Conservation (phyloP, 2,329 filamentous ascomycete genomes). For the Microdochium paspali region DNA sequence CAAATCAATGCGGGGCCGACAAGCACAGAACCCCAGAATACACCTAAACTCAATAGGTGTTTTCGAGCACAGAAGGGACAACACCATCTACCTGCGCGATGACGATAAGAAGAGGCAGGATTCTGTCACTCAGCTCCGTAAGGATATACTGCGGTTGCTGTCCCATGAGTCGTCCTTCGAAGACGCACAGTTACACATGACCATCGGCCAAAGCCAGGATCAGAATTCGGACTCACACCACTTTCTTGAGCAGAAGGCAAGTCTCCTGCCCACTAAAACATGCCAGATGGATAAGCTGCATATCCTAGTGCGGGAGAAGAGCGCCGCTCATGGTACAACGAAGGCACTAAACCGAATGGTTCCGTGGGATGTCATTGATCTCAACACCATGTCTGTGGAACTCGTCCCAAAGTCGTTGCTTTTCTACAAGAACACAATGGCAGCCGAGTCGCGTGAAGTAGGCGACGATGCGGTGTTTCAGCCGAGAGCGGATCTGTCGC, state of each 20-base stretch:
- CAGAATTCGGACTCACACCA: slow-evolving; percentile 31
- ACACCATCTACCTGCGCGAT: slow-evolving; percentile 37
- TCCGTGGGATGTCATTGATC: slow-evolving; percentile 41
- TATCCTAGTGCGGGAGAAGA: slow-evolving; percentile 40
- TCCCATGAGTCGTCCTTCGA: slow-evolving; percentile 14
- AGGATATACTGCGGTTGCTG: slow-evolving; percentile 24
- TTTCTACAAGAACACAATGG: slow-evolving; percentile 7
- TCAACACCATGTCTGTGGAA: slow-evolving; percentile 12
- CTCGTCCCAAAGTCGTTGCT: slow-evolving; percentile 3
- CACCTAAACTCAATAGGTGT: slow-evolving; percentile 29
- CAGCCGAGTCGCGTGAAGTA: background rate
- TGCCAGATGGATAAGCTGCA: slow-evolving; percentile 40
- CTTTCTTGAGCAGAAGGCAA: slow-evolving; percentile 42
- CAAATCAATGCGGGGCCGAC: slow-evolving; percentile 5
- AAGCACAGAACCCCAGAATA: slow-evolving; percentile 12
- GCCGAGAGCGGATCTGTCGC: background rate
- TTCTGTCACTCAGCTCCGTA: slow-evolving; percentile 22
- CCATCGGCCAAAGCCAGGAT: slow-evolving; percentile 48
- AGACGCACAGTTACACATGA: slow-evolving; percentile 43
- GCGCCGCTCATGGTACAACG: slow-evolving; percentile 12
- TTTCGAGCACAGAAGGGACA: slow-evolving; percentile 39
- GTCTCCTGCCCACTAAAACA: slow-evolving; percentile 32
- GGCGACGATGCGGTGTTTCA: background rate
- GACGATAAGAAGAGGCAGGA: slow-evolving; percentile 8
- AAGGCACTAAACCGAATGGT: slow-evolving; percentile 38